Evolutionary conservation across 352 stramenopile species (phyloP), one percentile per base, ranked within the genome.

Genomic region (Thalassiosira hispida): DNA sequence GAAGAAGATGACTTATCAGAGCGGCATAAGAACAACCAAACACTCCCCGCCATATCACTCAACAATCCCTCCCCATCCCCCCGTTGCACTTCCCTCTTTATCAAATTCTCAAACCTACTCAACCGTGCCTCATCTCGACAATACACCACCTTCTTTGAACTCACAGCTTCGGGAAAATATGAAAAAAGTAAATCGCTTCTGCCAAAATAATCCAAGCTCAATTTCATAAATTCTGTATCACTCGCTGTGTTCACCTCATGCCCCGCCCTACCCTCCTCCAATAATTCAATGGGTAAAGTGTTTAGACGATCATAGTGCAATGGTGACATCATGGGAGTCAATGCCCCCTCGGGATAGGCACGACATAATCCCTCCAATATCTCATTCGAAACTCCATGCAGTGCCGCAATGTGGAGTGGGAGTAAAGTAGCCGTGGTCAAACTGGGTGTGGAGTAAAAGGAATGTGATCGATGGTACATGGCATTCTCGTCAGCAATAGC

Each of bases 361-460:
- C 33, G 27, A 35, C 70, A 81, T 25, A 86, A 46, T 29, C 57
- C 56, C 18, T 71, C 25, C 18, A 87, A 35, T 40, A 82, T 69
- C 22, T 71, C 31, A 23, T 62, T 47, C 1, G 63, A 78, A 0
- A 74, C 67, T 22, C 79, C 79, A 47, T 84, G 66, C 11, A 84
- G 29, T 0, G 74, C 62, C 16, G 74, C 79, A 38, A 87, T 78
- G 42, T 87, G 79, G 5, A 87, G 29, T 22, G 79, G 79, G 12
- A 87, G 55, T 4, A 75, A 16, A 1, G 47, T 69, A 14, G 22
- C 44, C 25, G 61, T 47, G 5, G 42, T 5, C 22, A 59, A 52
- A n/a, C 29, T 70, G 44, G 27, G 44, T 14, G n/a, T n/a, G 47
- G n/a, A 62, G 55, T 56, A 52, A 35, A 57, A 49, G 46, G 38